A percentile compares a stretch with the other conserved stretches of the same genome.
Evolutionary conservation across 1,139 yeast genomes (phyloP).

Genomic region (Blastobotrys persicus): DNA sequence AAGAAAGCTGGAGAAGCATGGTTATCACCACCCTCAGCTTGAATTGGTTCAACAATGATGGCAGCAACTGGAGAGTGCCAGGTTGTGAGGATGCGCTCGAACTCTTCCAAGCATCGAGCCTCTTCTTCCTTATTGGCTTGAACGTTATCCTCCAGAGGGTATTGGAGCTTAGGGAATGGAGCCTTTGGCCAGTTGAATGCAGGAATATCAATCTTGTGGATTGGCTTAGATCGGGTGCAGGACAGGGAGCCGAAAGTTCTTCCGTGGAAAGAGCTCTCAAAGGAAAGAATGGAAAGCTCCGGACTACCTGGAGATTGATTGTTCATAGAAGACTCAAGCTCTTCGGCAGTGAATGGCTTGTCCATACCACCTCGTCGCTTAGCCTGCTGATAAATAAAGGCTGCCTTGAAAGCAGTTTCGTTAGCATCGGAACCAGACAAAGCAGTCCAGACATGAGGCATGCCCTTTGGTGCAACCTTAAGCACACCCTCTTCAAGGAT

Average conservation of each 20-base stretch:
- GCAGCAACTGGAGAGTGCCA: constrained; percentile 74
- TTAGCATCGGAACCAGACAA: constrained; percentile 82
- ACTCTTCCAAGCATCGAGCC: constrained; percentile 56
- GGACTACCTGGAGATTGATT: constrained; percentile 73
- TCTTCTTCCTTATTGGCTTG: constrained; percentile 63
- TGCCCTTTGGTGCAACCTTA: constrained; percentile 31
- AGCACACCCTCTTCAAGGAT: constrained; percentile 49
- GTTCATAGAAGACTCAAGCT: constrained; percentile 59
- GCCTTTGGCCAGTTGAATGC: constrained; percentile 88
- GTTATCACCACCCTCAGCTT: constrained; percentile 86
- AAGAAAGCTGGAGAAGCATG: constrained; percentile 73
- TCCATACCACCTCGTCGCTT: constrained; percentile 47
- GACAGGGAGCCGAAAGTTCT: constrained; percentile 77
- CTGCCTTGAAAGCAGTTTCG: constrained; percentile 82
- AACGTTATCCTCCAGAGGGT: constrained; percentile 61
- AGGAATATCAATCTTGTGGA: constrained; percentile 81
- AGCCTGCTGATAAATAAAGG: constrained; percentile 70
- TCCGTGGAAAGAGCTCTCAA: constrained; percentile 77
- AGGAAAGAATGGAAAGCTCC: constrained; percentile 68
- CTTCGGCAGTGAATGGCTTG: constrained; percentile 46
- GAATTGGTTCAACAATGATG: constrained; percentile 74
- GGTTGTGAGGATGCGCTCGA: constrained; percentile 54
- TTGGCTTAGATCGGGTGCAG: constrained; percentile 76
- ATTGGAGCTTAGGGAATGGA: constrained; percentile 69
- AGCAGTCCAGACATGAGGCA: constrained; percentile 57